Conservation (phyloP, 192 early-diverging fungal genomes). For the Backusella luteola region DNA sequence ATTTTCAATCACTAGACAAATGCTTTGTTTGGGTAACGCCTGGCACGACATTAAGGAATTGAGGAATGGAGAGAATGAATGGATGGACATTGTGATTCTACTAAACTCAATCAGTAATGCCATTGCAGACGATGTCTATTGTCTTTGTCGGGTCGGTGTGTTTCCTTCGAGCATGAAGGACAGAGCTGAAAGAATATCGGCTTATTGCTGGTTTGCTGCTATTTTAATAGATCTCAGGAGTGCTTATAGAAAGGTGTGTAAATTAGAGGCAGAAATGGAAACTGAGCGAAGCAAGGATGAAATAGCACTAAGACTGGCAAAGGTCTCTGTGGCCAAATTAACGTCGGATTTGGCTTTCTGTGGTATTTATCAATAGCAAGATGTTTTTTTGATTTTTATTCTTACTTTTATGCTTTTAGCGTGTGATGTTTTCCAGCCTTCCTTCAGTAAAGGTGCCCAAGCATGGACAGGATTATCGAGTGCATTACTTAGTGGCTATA, state of each 20-base stretch:
- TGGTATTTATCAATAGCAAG: conserved; percentile 45
- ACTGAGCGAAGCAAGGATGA: conserved; percentile 17
- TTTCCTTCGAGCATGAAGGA: conserved; percentile 47
- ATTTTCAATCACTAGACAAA: conserved; percentile 72
- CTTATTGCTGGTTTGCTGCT: conserved; percentile 65
- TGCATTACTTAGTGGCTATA: conserved; percentile 50
- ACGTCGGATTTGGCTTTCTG: conserved; percentile 72
- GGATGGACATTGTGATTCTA: conserved; percentile 8
- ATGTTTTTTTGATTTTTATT: conserved; percentile 10
- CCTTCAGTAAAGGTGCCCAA: conserved; percentile 49
- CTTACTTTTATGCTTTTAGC: conserved; percentile 30
- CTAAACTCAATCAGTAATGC: conserved; percentile 50
- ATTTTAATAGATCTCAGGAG: conserved; percentile 68
- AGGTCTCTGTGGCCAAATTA: conserved; percentile 62
- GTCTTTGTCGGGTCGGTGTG: conserved; percentile 66
- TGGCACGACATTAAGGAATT: conserved; percentile 66
- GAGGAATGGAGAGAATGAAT: background rate
- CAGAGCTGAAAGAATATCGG: conserved; percentile 59
- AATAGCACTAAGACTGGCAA: conserved; percentile 3
- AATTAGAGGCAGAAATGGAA: conserved; percentile 13
- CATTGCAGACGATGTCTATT: conserved; percentile 74
- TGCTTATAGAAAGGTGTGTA: conserved; percentile 38
- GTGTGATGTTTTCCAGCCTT: conserved; percentile 49
- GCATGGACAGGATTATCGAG: conserved; percentile 49
- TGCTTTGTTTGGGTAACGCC: conserved; percentile 67